phyloP scores from a whole-genome alignment of 495 filamentous ascomycete genomes.

The Xylaria bambusicola region DNA sequence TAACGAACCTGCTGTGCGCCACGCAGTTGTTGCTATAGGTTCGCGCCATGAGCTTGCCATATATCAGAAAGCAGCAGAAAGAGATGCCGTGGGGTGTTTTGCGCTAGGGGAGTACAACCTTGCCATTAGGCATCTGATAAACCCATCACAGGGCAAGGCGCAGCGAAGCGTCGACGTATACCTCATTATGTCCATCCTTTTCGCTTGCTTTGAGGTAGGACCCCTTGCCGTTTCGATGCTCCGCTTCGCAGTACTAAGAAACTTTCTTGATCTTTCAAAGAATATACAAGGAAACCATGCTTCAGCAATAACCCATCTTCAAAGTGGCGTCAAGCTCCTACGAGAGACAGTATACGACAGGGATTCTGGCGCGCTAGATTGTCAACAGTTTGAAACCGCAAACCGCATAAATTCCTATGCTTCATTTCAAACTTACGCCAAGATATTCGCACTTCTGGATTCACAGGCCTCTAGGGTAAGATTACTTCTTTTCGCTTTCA shows the following conservation, averaged over 20 bases:
- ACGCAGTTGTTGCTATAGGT: constrained; percentile 43
- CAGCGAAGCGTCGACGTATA: constrained; percentile 10
- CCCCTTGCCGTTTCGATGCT: neutral
- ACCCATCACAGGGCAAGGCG: neutral
- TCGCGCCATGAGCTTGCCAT: constrained; percentile 21
- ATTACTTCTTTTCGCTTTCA: neutral
- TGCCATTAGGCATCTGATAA: constrained; percentile 18
- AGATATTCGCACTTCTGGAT: constrained; percentile 13
- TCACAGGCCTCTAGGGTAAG: constrained; percentile 9
- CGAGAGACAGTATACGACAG: constrained; percentile 14
- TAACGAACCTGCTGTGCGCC: constrained; percentile 41
- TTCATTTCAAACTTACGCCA: constrained; percentile 9
- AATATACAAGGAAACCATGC: constrained; percentile 19
- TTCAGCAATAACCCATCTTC: constrained; percentile 13
- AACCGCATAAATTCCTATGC: constrained; percentile 14
- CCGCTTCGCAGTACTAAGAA: neutral
- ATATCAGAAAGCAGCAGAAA: neutral
- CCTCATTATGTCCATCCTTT: constrained; percentile 13
- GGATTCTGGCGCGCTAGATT: neutral
- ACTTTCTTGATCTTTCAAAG: neutral
- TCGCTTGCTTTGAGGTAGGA: constrained; percentile 19
- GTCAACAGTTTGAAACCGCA: constrained; percentile 6
- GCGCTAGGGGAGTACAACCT: constrained; percentile 15
- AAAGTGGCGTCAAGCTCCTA: constrained; percentile 17
- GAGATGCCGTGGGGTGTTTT: neutral